phyloP scores from a whole-genome alignment of 192 early-diverging fungal species.

The Podila verticillata region DNA sequence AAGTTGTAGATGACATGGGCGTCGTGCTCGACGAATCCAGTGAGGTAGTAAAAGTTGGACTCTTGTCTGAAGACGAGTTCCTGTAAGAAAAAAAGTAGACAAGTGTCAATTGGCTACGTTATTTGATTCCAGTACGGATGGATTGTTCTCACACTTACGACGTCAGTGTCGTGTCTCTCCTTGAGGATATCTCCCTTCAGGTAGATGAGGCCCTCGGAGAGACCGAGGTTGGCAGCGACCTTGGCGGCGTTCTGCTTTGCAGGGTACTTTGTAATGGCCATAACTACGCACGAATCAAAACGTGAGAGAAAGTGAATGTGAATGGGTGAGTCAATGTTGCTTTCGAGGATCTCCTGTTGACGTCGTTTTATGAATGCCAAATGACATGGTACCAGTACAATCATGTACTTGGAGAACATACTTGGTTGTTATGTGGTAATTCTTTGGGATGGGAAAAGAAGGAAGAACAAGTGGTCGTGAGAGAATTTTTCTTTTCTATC shows the following conservation, averaged over 20 bases:
- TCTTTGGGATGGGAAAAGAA: no score
- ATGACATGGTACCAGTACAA: no score
- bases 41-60: constrained; percentile 89
- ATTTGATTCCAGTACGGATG: not conserved
- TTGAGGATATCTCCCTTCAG: constrained; percentile 67
- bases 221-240: constrained; percentile 67
- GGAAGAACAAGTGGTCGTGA: no score
- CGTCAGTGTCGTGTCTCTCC: constrained; percentile 79
- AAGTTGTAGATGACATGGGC: constrained; percentile 80
- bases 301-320: no score
- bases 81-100: constrained; percentile 33
- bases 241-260: constrained; percentile 71
- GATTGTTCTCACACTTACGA: constrained; percentile 44
- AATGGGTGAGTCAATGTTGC: no score
- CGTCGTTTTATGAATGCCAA: no score
- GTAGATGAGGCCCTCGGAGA: constrained; percentile 69
- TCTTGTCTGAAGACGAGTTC: constrained; percentile 89
- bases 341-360: no score
- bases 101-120: constrained; percentile 45
- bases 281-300: not conserved
- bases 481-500: no score
- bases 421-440: not conserved
- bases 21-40: constrained; percentile 82
- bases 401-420: constrained; percentile 1
- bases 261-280: constrained; percentile 57